Percentiles rank a stretch among this genome's conserved stretches.
phyloP scores from a whole-genome alignment of 768 basidiomycete genomes.

The Panaeolus papilionaceus region DNA sequence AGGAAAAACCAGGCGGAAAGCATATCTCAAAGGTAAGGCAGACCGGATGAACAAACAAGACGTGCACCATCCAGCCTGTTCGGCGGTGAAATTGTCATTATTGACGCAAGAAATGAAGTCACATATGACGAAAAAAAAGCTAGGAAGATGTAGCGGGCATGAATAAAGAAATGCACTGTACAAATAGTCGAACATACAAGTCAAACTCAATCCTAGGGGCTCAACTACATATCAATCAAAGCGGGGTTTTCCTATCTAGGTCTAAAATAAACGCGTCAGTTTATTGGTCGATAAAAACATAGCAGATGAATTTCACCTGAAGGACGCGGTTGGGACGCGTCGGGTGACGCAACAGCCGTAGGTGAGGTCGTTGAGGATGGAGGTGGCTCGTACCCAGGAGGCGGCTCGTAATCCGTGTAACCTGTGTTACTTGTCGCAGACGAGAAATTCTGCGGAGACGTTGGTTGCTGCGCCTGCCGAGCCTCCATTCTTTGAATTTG shows the following conservation, averaged over 20 bases:
- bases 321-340: background rate
- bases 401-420: background rate
- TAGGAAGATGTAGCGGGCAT: no score
- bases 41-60: no score
- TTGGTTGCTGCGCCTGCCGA: background rate
- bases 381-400: background rate
- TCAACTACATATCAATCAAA: background rate
- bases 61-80: no score
- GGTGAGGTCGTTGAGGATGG: background rate
- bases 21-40: no score
- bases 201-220: no score
- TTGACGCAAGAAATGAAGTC: no score
- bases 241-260: background rate
- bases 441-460: background rate
- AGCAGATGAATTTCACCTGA: background rate
- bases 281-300: background rate
- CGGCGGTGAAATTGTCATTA: no score
- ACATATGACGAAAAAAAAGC: no score
- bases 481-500: constrained; percentile 12
- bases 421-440: background rate
- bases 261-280: background rate
- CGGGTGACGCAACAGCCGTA: background rate
- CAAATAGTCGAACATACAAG: no score
- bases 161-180: no score
- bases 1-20: no score